phyloP scores from a whole-genome alignment of 164 flowering plant species.

The Dillenia turbinata region DNA sequence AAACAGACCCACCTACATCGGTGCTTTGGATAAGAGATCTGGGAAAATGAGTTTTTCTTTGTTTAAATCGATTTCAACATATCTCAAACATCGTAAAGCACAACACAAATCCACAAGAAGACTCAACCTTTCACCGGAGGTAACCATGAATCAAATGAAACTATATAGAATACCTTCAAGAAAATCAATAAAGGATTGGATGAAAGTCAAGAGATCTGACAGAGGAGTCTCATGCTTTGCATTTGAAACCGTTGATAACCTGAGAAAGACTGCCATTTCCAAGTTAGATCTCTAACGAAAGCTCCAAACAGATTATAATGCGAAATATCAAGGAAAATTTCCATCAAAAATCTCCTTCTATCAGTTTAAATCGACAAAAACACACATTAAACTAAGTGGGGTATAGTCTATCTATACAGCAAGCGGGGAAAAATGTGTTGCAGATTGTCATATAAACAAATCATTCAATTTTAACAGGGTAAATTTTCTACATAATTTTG shows the following conservation, averaged over 20 bases:
- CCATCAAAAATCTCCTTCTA: background rate
- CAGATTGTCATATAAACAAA: background rate
- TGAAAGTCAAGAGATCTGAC: constrained; percentile 33
- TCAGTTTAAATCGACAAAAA: background rate
- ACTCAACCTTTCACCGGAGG: too few species aligned
- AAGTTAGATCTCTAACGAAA: constrained; percentile 22
- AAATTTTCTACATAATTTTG: background rate
- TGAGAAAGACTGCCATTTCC: constrained; percentile 40
- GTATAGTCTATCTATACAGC: too few species aligned
- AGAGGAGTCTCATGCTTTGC: constrained; percentile 13
- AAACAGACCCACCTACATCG: too few species aligned
- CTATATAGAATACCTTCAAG: constrained; percentile 40
- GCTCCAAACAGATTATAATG: background rate
- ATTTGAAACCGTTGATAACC: constrained; percentile 44
- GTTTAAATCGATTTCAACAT: too few species aligned
- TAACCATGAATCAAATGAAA: background rate
- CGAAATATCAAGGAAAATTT: background rate
- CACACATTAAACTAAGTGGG: too few species aligned
- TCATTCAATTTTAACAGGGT: background rate
- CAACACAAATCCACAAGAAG: too few species aligned
- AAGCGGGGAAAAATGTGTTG: background rate
- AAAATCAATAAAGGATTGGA: constrained; percentile 30
- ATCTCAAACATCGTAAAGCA: too few species aligned
- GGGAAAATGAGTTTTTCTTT: too few species aligned
- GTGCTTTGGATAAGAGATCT: too few species aligned